phyloP scores from a whole-genome alignment of 1,139 yeast species.

The Yamadazyma atlantica region DNA sequence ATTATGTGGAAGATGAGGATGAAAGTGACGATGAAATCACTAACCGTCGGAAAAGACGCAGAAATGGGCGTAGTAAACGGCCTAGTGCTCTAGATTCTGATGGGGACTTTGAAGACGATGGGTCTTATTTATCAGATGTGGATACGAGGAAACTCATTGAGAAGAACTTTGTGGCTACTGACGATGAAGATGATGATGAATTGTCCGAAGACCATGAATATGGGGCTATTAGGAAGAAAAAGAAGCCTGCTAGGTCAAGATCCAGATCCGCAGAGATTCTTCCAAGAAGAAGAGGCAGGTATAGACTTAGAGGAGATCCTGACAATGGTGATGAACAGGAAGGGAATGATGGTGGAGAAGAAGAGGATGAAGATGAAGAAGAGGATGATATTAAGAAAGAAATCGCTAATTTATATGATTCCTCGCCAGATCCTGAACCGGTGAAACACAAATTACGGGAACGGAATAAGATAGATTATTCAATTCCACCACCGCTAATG shows the following conservation, averaged over 20 bases:
- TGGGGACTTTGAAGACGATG: slow-evolving; percentile 20
- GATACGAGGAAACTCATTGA: slow-evolving; percentile 30
- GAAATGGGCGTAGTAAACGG: slow-evolving; percentile 4
- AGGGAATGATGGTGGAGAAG: slow-evolving; percentile 18
- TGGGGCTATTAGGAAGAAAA: slow-evolving; percentile 19
- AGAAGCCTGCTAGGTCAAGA: slow-evolving; percentile 19
- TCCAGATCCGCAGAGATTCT: slow-evolving; percentile 22
- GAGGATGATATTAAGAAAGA: slow-evolving; percentile 49
- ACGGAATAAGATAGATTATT: slow-evolving; percentile 71
- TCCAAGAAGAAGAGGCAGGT: slow-evolving; percentile 15
- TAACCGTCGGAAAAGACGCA: slow-evolving; percentile 15
- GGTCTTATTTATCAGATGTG: slow-evolving; percentile 29
- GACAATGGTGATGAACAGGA: slow-evolving; percentile 24
- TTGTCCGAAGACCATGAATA: slow-evolving; percentile 29
- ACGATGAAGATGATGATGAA: slow-evolving; percentile 36
- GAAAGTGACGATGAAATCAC: slow-evolving; percentile 21
- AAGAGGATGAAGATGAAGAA: slow-evolving; percentile 23
- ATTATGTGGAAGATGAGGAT: slow-evolving; percentile 27
- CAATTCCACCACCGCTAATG: slow-evolving; percentile 81
- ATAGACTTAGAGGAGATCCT: slow-evolving; percentile 15
- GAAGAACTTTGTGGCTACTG: slow-evolving; percentile 39
- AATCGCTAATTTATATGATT: slow-evolving; percentile 52
- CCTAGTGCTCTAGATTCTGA: slow-evolving; percentile 14
- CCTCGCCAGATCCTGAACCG: slow-evolving; percentile 53
- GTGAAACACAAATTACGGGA: slow-evolving; percentile 69